Evolutionary conservation across 768 basidiomycete genomes (phyloP).

Genomic region (Trametes elegans): DNA sequence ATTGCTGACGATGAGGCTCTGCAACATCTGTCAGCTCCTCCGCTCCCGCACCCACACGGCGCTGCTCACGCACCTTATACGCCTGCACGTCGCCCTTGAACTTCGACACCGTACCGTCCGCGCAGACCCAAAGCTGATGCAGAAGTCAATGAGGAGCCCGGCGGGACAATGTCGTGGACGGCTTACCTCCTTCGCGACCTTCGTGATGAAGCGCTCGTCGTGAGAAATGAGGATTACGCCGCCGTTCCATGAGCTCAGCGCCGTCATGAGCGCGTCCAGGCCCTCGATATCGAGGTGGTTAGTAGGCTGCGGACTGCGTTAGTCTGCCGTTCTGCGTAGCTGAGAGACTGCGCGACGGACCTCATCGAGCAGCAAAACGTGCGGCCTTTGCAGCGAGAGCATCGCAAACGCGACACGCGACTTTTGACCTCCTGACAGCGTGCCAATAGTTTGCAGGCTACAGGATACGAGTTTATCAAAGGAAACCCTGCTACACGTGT

Average conservation of each 20-base stretch:
- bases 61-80: conserved; percentile 66
- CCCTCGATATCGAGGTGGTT: conserved; percentile 98
- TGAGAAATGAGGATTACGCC: conserved; percentile 93
- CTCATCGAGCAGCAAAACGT: conserved; percentile 93
- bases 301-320: conserved; percentile 53
- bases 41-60: background rate
- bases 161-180: background rate
- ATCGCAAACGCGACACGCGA: conserved; percentile 91
- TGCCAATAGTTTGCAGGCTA: conserved; percentile 86
- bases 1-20: conserved; percentile 62
- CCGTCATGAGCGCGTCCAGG: conserved; percentile 91
- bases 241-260: conserved; percentile 78
- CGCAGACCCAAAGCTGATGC: conserved; percentile 87
- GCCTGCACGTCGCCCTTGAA: conserved; percentile 88
- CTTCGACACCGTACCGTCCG: conserved; percentile 74
- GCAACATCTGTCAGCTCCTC: conserved; percentile 8
- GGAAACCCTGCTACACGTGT: background rate
- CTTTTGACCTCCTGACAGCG: conserved; percentile 94
- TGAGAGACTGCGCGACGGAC: conserved; percentile 38
- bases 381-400: conserved; percentile 83
- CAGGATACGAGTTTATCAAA: background rate
- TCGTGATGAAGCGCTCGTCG: conserved; percentile 94
- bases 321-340: background rate
- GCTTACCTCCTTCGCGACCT: conserved; percentile 78
- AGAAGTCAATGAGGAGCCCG: conserved; percentile 1